These are phyloP conservation scores for Earliella scabrosa DNA, from an alignment of 1,284 basidiomycete genomes.

Conservation along the genomic window DNA sequence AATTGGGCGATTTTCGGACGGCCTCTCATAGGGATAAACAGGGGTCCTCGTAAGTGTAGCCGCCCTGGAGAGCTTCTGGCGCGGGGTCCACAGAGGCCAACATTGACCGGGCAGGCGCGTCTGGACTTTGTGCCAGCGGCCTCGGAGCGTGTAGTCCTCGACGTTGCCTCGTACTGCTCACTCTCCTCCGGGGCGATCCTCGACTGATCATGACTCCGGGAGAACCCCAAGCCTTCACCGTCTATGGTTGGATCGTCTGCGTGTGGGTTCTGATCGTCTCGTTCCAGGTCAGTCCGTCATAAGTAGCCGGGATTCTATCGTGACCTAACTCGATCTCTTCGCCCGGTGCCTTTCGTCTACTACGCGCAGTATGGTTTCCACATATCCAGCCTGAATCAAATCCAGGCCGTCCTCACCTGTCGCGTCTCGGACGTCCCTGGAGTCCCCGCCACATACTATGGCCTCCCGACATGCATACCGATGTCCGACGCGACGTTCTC, in stretches of 20 bases:
- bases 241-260: constrained; percentile 64
- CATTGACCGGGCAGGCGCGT: no score
- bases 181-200: no score
- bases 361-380: constrained; percentile 73
- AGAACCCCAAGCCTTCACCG: constrained; percentile 48
- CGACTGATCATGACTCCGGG: constrained; percentile 18
- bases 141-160: no score
- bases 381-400: constrained; percentile 87
- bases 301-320: background rate
- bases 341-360: no score
- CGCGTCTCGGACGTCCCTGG: constrained; percentile 26
- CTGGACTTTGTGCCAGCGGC: no score
- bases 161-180: background rate
- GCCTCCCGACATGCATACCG: constrained; percentile 71
- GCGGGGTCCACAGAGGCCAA: no score
- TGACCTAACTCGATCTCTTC: background rate
- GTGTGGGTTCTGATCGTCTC: constrained; percentile 66
- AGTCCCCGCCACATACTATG: constrained; percentile 26
- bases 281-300: constrained; percentile 55
- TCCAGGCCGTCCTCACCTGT: constrained; percentile 81
- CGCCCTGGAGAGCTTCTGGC: no score
- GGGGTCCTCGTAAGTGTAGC: no score
- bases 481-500: constrained; percentile 82
- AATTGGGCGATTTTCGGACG: no score
- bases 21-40: no score